Evolutionary conservation across 805 yeast genomes (phyloP), one percentile per base, ranked within the genome.

Genomic region (Scheffersomyces stipitis): DNA sequence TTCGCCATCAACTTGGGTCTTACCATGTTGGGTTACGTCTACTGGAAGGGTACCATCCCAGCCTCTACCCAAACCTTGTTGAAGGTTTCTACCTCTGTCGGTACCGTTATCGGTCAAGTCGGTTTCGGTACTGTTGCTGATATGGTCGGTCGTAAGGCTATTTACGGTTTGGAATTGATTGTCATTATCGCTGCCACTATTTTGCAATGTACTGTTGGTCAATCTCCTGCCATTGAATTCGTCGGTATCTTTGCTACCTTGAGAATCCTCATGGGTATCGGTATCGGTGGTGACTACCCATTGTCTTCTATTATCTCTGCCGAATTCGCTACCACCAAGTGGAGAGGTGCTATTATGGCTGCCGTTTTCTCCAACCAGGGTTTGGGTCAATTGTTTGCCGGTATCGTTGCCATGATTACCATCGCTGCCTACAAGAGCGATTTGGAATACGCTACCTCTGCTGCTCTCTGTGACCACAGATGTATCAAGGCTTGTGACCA

Each of bases 321-420:
- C 40, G 96, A 88, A 72, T 88, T 88, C 56, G 77, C 96, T 18
- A 86, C 96, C 41, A 88, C 96, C 49, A 87, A 85, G 66, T 88
- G 96, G 95, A 86, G 96, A 81, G 96, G 96, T 76, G 96, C 96
- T 48, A 87, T 87, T 53, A 88, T 88, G 96, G 89, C 86, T 58
- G 95, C 96, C 18, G 96, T 88, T 39, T 90, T 90, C 65, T 91
- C 96, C 40, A 89, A 89, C 73, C 97, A 90, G 71, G 97, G 96
- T 66, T 80, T 93, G 81, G 97, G 97, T 64, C 96, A 90, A 72
- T 76, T 89, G 43, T 57, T 81, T 14, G 96, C 88, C 42, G 96
- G 91, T 78, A 72, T 88, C 48, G 86, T 88, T 52, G 86, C 95
- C 39, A 67, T 88, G 44, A 58, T 86, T 40, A 74, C 80, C 57